These are phyloP conservation scores for Rhynchospora pubera DNA, from an alignment of 176 grass and related monocot genomes.

Conservation along the genomic window DNA sequence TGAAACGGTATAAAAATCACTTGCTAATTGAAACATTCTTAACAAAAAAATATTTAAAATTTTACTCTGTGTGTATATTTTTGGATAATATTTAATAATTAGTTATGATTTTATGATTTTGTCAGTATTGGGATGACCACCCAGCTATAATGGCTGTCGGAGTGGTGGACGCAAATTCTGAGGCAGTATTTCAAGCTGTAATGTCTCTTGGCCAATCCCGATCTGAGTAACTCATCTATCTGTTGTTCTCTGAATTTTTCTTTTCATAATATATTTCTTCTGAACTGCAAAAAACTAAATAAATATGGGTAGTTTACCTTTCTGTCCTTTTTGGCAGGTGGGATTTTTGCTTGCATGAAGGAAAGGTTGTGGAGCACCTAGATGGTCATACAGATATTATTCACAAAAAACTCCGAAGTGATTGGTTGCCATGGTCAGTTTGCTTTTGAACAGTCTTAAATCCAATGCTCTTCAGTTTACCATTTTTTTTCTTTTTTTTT, in stretches of 20 bases:
- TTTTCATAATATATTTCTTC: background rate
- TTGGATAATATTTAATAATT: constrained; percentile 7
- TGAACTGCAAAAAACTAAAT: background rate
- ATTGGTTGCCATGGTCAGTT: constrained; percentile 92
- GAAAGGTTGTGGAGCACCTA: constrained; percentile 73
- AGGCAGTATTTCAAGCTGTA: constrained; percentile 75
- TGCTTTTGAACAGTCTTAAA: constrained; percentile 8
- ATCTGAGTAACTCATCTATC: constrained; percentile 66
- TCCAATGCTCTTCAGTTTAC: constrained; percentile 11
- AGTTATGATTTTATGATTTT: constrained; percentile 23
- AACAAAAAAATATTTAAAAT: background rate
- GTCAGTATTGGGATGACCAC: constrained; percentile 88
- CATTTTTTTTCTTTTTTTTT: constrained; percentile 4
- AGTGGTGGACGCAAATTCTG: constrained; percentile 81
- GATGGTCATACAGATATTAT: constrained; percentile 97
- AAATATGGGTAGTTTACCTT: background rate
- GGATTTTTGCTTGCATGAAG: constrained; percentile 92
- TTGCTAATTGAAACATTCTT: background rate
- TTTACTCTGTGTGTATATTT: background rate
- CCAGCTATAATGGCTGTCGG: constrained; percentile 99
- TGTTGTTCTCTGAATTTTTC: background rate
- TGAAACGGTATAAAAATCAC: constrained; percentile 47
- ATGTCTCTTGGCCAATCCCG: constrained; percentile 94
- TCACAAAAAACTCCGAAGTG: constrained; percentile 82
- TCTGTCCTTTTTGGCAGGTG: constrained; percentile 49